Evolutionary conservation across 441 rosid genomes (phyloP), one percentile per base, ranked within the genome.

Genomic region (Francoa sonchifolia): DNA sequence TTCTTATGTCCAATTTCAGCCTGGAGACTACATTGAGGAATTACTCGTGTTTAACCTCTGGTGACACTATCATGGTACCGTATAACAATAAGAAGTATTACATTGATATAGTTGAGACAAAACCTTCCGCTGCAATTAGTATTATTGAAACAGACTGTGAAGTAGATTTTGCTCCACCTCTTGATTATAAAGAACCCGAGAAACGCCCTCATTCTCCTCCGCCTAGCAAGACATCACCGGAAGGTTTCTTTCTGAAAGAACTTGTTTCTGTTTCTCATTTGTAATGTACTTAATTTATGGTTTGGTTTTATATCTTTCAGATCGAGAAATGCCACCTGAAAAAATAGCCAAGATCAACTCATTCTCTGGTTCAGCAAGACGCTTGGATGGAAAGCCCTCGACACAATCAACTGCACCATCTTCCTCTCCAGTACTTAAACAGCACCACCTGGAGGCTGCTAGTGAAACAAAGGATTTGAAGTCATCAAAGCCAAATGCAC

Each of bases 81-180:
- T 75, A 75, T 38, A 79, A 79, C 69, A 68, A 78, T 45, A 74
- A 74, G 47, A 33, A 72, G 8, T 79, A 72, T 38, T 72, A 63
- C 42, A 79, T 75, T 37, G 52, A 79, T 63, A 69, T 79, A 23
- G 40, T 75, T 13, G 88, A 72, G 42, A 63, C 80, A 14, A 75
- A 72, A 47, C 80, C 88, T 31, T 62, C 73, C 32, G 3, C 55
- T 37, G 88, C 83, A 22, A 64, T 79, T 23, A 79, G 78, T 60
- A 73, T 70, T 21, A 79, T 75, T 15, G 88, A 79, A 57, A 72
- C 87, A 5, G 87, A 74, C 50, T 75, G 76, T 38, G 82, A 78
- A 52, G 88, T 78, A 36, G 83, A 79, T 57, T 79, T 73, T 31
- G 80, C 78, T 19, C 73, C 76, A 46, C 79, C 87, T 45, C 71